Percentiles rank a stretch among this genome's conserved stretches.
Evolutionary conservation across 2,329 filamentous ascomycete genomes (phyloP).

Genomic region (Waltergamsia citrina): DNA sequence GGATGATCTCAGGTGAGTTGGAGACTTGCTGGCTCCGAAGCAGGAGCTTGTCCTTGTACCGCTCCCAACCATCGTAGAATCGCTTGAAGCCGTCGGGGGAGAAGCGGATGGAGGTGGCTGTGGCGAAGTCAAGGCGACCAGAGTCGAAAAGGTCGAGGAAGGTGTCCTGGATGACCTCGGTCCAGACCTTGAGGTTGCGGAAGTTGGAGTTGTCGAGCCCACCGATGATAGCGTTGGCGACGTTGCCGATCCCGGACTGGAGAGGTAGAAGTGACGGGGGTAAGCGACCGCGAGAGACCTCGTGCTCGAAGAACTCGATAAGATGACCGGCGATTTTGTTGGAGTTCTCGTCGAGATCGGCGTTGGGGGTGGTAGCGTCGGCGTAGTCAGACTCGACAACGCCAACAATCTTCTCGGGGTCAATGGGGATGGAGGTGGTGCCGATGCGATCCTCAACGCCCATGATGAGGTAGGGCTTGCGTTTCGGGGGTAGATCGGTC

Average conservation of each 20-base stretch:
- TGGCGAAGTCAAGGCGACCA: slow-evolving; percentile 80
- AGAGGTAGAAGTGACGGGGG: slow-evolving; percentile 70
- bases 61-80: slow-evolving; percentile 80
- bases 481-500: slow-evolving; percentile 70
- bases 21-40: slow-evolving; percentile 82
- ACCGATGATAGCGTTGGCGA: slow-evolving; percentile 84
- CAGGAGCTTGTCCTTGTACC: slow-evolving; percentile 72
- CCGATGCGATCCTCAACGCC: slow-evolving; percentile 80
- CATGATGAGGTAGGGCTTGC: slow-evolving; percentile 84
- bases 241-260: slow-evolving; percentile 86
- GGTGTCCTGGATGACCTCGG: slow-evolving; percentile 84
- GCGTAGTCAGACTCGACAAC: slow-evolving; percentile 79
- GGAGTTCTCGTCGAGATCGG: slow-evolving; percentile 65
- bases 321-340: slow-evolving; percentile 67
- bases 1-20: slow-evolving; percentile 86
- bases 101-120: slow-evolving; percentile 83
- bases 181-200: slow-evolving; percentile 85
- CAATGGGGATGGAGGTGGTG: slow-evolving; percentile 70
- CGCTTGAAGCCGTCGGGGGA: slow-evolving; percentile 84
- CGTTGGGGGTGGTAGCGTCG: slow-evolving; percentile 65
- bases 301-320: slow-evolving; percentile 77
- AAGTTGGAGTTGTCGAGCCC: slow-evolving; percentile 76
- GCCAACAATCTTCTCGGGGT: slow-evolving; percentile 76
- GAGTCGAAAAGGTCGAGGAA: slow-evolving; percentile 90
- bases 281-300: slow-evolving; percentile 69